Evolutionary conservation across 129 eudicot species (phyloP), one percentile per base, ranked within the genome.

Genomic region (Mikania micrantha): DNA sequence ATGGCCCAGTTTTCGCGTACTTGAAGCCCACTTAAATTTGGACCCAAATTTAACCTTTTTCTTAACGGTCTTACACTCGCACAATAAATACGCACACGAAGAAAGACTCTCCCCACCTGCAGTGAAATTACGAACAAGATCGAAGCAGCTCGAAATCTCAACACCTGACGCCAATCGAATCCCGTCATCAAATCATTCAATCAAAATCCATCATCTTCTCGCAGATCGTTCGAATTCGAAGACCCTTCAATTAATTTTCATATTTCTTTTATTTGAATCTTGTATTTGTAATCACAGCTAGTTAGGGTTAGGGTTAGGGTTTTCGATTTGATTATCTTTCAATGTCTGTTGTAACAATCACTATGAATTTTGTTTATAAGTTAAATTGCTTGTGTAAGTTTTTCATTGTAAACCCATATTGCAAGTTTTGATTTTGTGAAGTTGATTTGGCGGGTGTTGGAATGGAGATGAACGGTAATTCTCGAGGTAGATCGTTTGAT

Each of bases 401-500:
- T 73, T 47, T 27, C 39, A 60, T 54, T 69, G 31, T 66, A 49
- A 17, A 69, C 77, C 72, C 80, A 81, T 79, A 66, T 63, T 74
- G 31, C 29, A 7, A 1, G 21, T 39, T 48, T 42, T 59, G 66
- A 9, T 67, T 47, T 42, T 24, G 16, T 73, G 4, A 41, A 17
- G 31, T 38, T 34, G 49, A 49, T 48, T 73, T 73, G 31, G 28
- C 59, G 22, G 66, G 22, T 52, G 35, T 32, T 28, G 35, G 71
- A 20, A 87, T 82, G 83, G 90, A 84, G 24, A 81, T 81, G 95
- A 89, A 80, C 73, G 85, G 87, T 48, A 49, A 42, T 73, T 71
- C 82, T 40, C 83, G 97, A 13, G 70, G 72, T 24, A 82, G 91
- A 82, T 78, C 95, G 25, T 83, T 87, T 13, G 92, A 83, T 42